These are phyloP conservation scores for Cryptosporidium xiaoi DNA, from an alignment of 169 alveolate genomes.

Conservation along the genomic window DNA sequence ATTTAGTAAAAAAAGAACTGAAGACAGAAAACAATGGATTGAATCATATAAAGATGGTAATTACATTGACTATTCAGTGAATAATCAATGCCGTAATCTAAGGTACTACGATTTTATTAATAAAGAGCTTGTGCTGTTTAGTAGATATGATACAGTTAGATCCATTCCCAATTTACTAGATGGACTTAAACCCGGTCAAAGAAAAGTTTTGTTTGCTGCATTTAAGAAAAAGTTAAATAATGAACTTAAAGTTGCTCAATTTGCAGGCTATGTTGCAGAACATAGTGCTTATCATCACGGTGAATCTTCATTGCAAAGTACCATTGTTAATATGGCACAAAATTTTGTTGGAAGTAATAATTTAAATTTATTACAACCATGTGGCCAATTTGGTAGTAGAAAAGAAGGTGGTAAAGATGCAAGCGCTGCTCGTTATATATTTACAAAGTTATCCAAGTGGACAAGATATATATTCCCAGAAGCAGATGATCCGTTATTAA, in stretches of 20 bases:
- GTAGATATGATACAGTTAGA: slow-evolving; percentile 96
- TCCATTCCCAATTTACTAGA: slow-evolving; percentile 98
- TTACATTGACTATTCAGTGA: slow-evolving; percentile 85
- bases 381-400: slow-evolving; percentile 99
- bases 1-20: slow-evolving; percentile 96
- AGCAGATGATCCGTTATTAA: slow-evolving; percentile 92
- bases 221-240: slow-evolving; percentile 94
- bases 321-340: slow-evolving; percentile 99
- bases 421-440: slow-evolving; percentile 93
- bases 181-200: slow-evolving; percentile 99
- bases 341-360: slow-evolving; percentile 96
- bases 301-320: slow-evolving; percentile 94
- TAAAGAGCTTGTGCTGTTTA: slow-evolving; percentile 97
- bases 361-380: slow-evolving; percentile 92
- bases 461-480: slow-evolving; percentile 92
- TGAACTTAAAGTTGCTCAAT: slow-evolving; percentile 96
- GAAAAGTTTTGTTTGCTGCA: slow-evolving; percentile 97
- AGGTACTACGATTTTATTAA: slow-evolving; percentile 95
- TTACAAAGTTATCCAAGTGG: slow-evolving; percentile 88
- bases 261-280: slow-evolving; percentile 95
- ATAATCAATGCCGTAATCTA: slow-evolving; percentile 73
- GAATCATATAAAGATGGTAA: slow-evolving; percentile 79
- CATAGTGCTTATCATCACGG: slow-evolving; percentile 99
- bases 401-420: slow-evolving; percentile 98
- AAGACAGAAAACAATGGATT: slow-evolving; percentile 96